Percentiles rank a stretch among this genome's conserved stretches.
Evolutionary conservation across 306 rosid genomes (phyloP).

Genomic region (Citrullus mucosospermus): DNA sequence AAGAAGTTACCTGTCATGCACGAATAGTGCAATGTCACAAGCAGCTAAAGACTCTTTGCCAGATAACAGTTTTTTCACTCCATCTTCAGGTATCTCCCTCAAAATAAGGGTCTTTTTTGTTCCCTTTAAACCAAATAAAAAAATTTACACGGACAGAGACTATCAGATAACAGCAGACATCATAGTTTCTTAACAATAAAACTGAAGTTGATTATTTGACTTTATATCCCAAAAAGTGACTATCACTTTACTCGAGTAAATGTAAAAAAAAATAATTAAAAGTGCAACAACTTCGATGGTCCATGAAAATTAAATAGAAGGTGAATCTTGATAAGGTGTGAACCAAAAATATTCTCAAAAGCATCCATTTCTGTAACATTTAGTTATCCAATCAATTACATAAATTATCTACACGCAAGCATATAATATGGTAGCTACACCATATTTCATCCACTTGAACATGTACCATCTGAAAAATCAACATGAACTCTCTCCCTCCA

Average conservation of each 20-base stretch:
- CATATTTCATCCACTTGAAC: not conserved
- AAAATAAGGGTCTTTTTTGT: slow-evolving; percentile 56
- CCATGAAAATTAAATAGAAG: not conserved
- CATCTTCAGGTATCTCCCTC: slow-evolving; percentile 85
- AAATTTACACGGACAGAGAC: not conserved
- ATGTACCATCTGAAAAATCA: not conserved
- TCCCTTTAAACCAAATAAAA: slow-evolving; percentile 35
- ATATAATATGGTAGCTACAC: not conserved
- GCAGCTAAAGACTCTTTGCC: slow-evolving; percentile 85
- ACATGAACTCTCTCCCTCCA: not conserved
- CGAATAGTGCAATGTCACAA: slow-evolving; percentile 83
- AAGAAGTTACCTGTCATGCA: slow-evolving; percentile 61
- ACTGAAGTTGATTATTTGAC: not conserved
- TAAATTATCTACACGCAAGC: not conserved
- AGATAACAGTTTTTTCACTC: slow-evolving; percentile 45
- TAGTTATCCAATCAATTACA: not conserved
- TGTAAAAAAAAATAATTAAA: not conserved
- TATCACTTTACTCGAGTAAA: not conserved
- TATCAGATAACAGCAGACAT: not conserved
- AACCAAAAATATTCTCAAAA: not conserved
- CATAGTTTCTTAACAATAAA: not conserved
- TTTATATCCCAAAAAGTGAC: not conserved
- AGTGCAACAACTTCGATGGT: not conserved
- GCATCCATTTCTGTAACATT: not conserved
- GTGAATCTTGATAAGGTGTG: not conserved